phyloP scores from a whole-genome alignment of 108 stramenopile genomes.

The Mediolabrus comicus region DNA sequence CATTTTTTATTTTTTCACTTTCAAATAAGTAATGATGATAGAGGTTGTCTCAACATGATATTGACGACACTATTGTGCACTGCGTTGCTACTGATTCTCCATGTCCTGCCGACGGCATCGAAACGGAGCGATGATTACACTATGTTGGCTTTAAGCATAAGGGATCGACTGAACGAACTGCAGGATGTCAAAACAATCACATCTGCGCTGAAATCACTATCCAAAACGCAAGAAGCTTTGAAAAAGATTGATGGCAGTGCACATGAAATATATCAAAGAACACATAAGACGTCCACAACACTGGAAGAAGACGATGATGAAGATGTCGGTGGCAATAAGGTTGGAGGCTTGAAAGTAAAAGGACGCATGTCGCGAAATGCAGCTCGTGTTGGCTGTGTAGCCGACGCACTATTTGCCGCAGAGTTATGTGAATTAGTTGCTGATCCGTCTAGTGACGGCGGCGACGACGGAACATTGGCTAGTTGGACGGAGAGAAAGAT shows the following conservation, averaged over 20 bases:
- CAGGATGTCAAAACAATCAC: conserved; percentile 2
- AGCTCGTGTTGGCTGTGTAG: conserved; percentile 60
- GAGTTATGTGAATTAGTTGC: conserved; percentile 73
- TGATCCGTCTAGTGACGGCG: background rate
- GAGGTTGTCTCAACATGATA: background rate
- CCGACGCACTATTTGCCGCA: conserved; percentile 69
- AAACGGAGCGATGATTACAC: background rate
- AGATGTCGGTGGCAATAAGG: conserved; percentile 4
- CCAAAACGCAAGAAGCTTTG: conserved; percentile 61
- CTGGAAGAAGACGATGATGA: conserved; percentile 17
- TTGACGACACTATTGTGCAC: background rate
- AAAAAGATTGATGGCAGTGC: conserved; percentile 80
- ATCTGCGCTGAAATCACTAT: conserved; percentile 52
- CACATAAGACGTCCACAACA: conserved; percentile 45
- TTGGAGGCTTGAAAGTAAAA: conserved; percentile 51
- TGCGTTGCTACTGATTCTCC: background rate
- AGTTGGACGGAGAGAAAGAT: conserved; percentile 41
- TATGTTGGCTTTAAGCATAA: background rate
- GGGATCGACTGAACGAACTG: background rate
- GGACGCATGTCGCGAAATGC: conserved; percentile 78
- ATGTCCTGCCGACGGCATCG: background rate
- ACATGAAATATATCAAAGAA: conserved; percentile 83
- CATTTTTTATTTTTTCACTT: no score
- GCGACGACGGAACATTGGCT: conserved; percentile 44
- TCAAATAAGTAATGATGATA: no score